Conservation (phyloP, 2,329 filamentous ascomycete species). For the Calonectria henricotiae region DNA sequence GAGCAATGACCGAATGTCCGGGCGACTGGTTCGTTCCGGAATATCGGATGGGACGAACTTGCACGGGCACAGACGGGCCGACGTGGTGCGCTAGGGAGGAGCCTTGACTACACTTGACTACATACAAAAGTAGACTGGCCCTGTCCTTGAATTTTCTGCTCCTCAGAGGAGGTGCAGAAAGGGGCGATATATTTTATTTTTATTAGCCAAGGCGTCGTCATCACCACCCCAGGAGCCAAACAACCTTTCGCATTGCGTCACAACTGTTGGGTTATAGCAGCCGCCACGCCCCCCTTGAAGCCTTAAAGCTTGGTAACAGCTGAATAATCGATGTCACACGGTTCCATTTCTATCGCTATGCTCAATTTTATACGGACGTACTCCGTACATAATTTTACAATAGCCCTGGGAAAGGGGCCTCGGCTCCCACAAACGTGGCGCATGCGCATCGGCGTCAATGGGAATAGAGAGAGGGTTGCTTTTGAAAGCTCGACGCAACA, state of each 20-base stretch:
- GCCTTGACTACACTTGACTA: neutral
- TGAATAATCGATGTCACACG: neutral
- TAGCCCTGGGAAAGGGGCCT: neutral
- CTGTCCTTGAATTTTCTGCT: neutral
- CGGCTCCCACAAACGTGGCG: neutral
- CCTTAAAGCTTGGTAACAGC: neutral
- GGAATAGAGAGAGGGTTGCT: slow-evolving; percentile 23
- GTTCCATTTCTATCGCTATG: neutral
- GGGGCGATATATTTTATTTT: neutral
- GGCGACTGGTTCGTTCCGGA: neutral
- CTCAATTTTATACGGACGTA: neutral
- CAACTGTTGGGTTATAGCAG: neutral
- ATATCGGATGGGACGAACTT: neutral
- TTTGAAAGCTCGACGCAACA: slow-evolving; percentile 23
- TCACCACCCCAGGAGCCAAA: neutral
- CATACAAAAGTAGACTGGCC: neutral
- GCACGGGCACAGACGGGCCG: neutral
- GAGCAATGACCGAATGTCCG: slow-evolving; percentile 7
- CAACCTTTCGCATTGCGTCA: neutral
- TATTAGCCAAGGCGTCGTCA: neutral
- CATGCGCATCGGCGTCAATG: slow-evolving; percentile 26
- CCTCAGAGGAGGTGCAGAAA: neutral
- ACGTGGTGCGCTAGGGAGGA: neutral
- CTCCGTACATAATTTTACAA: neutral
- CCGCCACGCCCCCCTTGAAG: neutral